Base-by-base conservation (phyloP, 768 basidiomycete genomes). In the Kwoniella botswanensis region DNA sequence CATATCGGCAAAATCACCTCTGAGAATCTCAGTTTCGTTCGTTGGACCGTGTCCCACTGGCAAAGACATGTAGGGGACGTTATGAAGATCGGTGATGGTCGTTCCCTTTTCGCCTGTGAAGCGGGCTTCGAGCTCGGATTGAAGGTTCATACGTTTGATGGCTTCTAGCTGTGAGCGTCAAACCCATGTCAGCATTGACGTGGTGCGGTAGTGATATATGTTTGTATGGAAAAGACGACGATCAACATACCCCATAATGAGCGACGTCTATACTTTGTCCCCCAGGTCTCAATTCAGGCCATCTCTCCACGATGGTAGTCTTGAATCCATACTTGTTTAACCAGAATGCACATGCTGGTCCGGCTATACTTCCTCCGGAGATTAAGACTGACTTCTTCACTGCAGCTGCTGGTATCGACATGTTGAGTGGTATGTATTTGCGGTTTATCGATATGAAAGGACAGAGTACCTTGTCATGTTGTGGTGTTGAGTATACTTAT, bases 191-290 rank as follows among this genome's bases (percentile, higher is more conserved):
- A 58, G 11, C 57, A 29, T 18, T 26, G 61, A 12, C 26, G 26
- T 26, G 26, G 26, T 26, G 26, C 3, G 26, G 26, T 26, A 26
- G 26, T 26, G 26, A 4, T 26, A 26, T 26, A 26, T 2, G 26
- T 26, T 26, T 26, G 26, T 26, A 26, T 26, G 26, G 26, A 26
- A 4, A 26, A 26, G 26, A 26, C 26, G 26, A 26, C 26, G 26
- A 26, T 26, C 26, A 26, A 26, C 26, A 26, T 26, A 26, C 26
- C 26, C 26, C 80, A 13, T 44, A 65, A 26, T 70, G 71, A 3
- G 44, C 55, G 2, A 82, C 62, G 59, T 82, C 81, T 46, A 82
- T 69, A 52, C 75, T 76, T 58, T 79, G 81, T n/a, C 81, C 81
- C 18, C 66, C 64, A 0, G 68, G 65, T 12, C 74, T 55, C 1